These are phyloP conservation scores for Hypoxylon crocopeplum DNA, from an alignment of 495 filamentous ascomycete species.

Conservation along the genomic window DNA sequence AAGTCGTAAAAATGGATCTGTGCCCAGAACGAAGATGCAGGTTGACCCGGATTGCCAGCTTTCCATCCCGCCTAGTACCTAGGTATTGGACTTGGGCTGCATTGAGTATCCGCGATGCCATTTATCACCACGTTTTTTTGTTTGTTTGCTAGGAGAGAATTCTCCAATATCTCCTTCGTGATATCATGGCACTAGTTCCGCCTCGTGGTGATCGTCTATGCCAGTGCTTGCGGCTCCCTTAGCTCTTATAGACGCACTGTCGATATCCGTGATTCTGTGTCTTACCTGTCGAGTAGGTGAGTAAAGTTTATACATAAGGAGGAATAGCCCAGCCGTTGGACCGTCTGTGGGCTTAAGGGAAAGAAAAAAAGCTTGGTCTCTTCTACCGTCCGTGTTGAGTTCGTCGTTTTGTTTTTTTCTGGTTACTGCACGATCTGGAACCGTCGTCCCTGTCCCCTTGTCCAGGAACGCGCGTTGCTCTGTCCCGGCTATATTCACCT, in stretches of 20 bases:
- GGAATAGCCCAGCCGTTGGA: constrained; percentile 21
- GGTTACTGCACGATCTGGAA: constrained; percentile 20
- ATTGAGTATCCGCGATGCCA: constrained; percentile 3
- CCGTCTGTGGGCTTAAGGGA: constrained; percentile 11
- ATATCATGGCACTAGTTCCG: background rate
- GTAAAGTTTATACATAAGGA: constrained; percentile 20
- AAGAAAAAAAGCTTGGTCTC: background rate
- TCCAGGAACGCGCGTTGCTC: constrained; percentile 35
- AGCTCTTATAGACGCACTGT: constrained; percentile 3
- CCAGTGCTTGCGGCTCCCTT: constrained; percentile 4
- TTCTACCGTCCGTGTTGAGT: constrained; percentile 7
- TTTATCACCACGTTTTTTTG: background rate
- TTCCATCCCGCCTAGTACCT: constrained; percentile 13
- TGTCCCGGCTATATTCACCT: constrained; percentile 40
- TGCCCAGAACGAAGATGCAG: constrained; percentile 21
- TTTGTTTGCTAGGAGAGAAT: constrained; percentile 15
- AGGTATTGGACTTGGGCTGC: constrained; percentile 2
- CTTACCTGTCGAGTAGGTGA: constrained; percentile 14
- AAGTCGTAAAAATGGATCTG: constrained; percentile 30
- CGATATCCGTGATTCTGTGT: constrained; percentile 22
- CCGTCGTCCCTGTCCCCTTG: constrained; percentile 16
- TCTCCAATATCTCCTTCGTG: constrained; percentile 1
- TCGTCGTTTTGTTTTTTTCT: background rate
- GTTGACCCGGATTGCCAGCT: constrained; percentile 17
- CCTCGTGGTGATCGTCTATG: background rate